Evolutionary conservation across 2,329 filamentous ascomycete species (phyloP).

Genomic region (Penicillium hesseltinei): DNA sequence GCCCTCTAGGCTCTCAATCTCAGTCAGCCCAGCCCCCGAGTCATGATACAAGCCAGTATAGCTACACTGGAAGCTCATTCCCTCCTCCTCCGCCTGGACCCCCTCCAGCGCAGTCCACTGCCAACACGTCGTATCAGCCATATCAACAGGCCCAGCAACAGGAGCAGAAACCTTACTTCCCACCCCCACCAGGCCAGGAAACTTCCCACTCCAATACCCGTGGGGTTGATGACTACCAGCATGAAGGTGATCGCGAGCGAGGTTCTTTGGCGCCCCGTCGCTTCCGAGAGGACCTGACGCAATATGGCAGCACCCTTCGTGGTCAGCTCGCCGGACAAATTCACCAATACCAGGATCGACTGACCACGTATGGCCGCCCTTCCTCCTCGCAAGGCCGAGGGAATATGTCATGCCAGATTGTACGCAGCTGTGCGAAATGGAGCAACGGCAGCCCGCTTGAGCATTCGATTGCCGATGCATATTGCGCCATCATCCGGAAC

Average conservation of each 20-base stretch:
- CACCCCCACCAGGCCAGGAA: conserved; percentile 41
- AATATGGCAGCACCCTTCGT: conserved; percentile 40
- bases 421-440: conserved; percentile 91
- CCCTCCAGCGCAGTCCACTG: conserved; percentile 26
- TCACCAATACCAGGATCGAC: conserved; percentile 45
- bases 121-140: conserved; percentile 3
- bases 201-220: conserved; percentile 32
- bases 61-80: conserved; percentile 36
- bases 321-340: conserved; percentile 44
- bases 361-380: conserved; percentile 27
- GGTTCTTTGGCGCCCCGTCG: conserved; percentile 35
- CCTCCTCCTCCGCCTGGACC: conserved; percentile 42
- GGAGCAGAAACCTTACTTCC: conserved; percentile 40
- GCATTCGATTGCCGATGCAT: conserved; percentile 84
- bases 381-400: conserved; percentile 25
- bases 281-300: conserved; percentile 39
- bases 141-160: conserved; percentile 12
- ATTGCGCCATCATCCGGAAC: conserved; percentile 77
- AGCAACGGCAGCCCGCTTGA: conserved; percentile 83
- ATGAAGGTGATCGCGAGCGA: conserved; percentile 36
- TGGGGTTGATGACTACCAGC: conserved; percentile 35
- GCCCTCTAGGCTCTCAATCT: background rate
- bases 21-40: conserved; percentile 10
- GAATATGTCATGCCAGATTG: conserved; percentile 41
- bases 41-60: conserved; percentile 22